Base-by-base conservation (phyloP, 2,329 filamentous ascomycete genomes). In the Alternaria burnsii region DNA sequence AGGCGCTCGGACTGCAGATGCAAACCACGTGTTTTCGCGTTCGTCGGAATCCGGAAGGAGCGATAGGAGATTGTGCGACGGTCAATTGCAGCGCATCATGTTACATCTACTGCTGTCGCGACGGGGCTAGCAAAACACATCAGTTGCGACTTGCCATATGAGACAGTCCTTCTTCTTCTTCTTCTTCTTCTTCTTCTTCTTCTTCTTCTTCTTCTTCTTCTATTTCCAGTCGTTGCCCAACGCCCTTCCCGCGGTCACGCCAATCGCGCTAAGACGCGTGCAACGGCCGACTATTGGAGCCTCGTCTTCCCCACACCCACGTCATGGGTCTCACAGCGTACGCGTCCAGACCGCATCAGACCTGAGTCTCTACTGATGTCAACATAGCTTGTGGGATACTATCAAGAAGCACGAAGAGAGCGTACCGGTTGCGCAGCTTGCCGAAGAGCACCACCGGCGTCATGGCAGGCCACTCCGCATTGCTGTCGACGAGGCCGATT, bases 401-500 rank as follows among this genome's bases (percentile, higher is more conserved):
- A 71, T 82, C 18, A 77, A 75, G 24, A 70, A 77, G 5, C 47
- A 71, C 30, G 78, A 80, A 20, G 71, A 77, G 38, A 65, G 74
- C 40, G 58, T 71, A 7, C 68, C 71, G 3, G 68, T 80, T 32
- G 80, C 78, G 5, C 69, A 80, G 34, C 72, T 80, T 26, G 76
- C 80, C 2, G 71, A 79, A 32, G 70, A 78, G 1, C 78, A 80
- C 57, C 78, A 75, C 58, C 62, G 68, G 30, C 52, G 62, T 34
- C 68, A 78, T 66, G 71, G 72, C 32, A 72, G 76, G 22, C 78
- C 80, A 7, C 68, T 82, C 1, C 64, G 77, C 10, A 78, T 83
- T 30, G 80, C 81, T 12, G 73, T 82, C 1, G 81, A 83, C 46
- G 79, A 82, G 62, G 78, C 80, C 5, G 76, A 78, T 30, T 83